Percentiles rank a stretch among this genome's conserved stretches.
Evolutionary conservation across 768 basidiomycete species (phyloP).

Genomic region (Rhodotorula kratochvilovae): DNA sequence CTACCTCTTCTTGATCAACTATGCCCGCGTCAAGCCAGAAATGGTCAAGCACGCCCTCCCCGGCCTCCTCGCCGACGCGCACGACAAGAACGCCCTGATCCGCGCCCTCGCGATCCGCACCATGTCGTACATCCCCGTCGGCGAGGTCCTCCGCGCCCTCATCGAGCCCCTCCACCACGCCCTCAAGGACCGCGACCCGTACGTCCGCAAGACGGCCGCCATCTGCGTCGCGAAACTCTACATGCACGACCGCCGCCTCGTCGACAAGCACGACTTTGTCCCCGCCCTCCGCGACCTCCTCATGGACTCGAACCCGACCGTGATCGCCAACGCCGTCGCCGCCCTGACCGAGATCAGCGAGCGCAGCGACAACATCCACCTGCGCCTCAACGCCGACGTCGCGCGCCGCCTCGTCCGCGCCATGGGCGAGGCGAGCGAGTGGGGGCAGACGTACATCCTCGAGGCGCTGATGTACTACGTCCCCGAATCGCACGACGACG

Average conservation of each 20-base stretch:
- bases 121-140: conserved; percentile 97
- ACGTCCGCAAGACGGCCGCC: conserved; percentile 96
- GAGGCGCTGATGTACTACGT: conserved; percentile 90
- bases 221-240: conserved; percentile 97
- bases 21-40: conserved; percentile 87
- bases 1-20: conserved; percentile 84
- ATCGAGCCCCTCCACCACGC: conserved; percentile 86
- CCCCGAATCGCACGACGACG: conserved; percentile 80
- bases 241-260: conserved; percentile 74
- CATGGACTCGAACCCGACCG: conserved; percentile 89
- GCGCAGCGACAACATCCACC: conserved; percentile 85
- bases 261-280: conserved; percentile 86
- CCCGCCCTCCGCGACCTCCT: conserved; percentile 84
- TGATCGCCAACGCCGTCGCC: conserved; percentile 94
- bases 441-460: conserved; percentile 98
- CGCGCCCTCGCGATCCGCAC: conserved; percentile 95
- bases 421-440: conserved; percentile 95
- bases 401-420: conserved; percentile 87
- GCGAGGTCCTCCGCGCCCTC: conserved; percentile 72
- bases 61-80: conserved; percentile 74
- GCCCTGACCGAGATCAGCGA: conserved; percentile 96
- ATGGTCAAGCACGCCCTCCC: conserved; percentile 87
- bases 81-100: conserved; percentile 88
- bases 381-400: conserved; percentile 78
- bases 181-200: conserved; percentile 89